Evolutionary conservation across 371 early-diverging fungal genomes (phyloP).

Genomic region (Saksenaea vasiformis): DNA sequence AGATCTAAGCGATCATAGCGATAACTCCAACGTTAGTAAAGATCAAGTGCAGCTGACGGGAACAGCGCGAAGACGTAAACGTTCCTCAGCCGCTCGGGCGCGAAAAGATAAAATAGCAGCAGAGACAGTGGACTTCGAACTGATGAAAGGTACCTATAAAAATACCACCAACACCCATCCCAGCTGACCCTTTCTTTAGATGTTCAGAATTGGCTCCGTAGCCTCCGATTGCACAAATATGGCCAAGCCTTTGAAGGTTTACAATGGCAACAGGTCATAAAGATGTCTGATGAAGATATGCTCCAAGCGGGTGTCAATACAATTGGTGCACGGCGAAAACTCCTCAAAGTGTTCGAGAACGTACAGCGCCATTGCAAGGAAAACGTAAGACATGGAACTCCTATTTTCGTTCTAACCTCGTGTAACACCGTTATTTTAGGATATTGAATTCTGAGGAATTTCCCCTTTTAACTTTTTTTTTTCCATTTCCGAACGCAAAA

Average conservation of each 20-base stretch:
- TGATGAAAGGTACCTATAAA: constrained; percentile 65
- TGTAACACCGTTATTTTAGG: not conserved
- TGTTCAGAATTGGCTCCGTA: constrained; percentile 90
- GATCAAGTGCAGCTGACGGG: constrained; percentile 43
- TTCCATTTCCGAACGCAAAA: constrained; percentile 6
- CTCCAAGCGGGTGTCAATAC: constrained; percentile 87
- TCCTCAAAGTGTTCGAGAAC: constrained; percentile 94
- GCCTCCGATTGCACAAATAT: constrained; percentile 94
- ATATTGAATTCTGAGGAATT: not conserved
- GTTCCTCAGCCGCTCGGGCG: constrained; percentile 51
- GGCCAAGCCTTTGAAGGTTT: constrained; percentile 83
- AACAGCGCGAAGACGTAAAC: constrained; percentile 45
- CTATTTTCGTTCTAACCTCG: not conserved
- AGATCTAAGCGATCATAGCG: constrained; percentile 61
- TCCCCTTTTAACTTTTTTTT: not conserved
- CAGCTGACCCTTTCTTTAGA: constrained; percentile 51
- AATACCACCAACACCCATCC: not conserved
- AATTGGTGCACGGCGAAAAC: constrained; percentile 92
- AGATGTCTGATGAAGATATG: constrained; percentile 84
- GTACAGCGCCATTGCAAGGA: constrained; percentile 60
- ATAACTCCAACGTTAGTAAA: constrained; percentile 32
- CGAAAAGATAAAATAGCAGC: constrained; percentile 81
- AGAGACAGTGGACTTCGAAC: constrained; percentile 77
- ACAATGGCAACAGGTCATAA: constrained; percentile 86
- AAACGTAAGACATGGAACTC: constrained; percentile 31